A percentile compares a stretch with the other conserved stretches of the same genome.
Conservation (phyloP, 2,329 filamentous ascomycete species). For the Lasiodiplodia theobromae region DNA sequence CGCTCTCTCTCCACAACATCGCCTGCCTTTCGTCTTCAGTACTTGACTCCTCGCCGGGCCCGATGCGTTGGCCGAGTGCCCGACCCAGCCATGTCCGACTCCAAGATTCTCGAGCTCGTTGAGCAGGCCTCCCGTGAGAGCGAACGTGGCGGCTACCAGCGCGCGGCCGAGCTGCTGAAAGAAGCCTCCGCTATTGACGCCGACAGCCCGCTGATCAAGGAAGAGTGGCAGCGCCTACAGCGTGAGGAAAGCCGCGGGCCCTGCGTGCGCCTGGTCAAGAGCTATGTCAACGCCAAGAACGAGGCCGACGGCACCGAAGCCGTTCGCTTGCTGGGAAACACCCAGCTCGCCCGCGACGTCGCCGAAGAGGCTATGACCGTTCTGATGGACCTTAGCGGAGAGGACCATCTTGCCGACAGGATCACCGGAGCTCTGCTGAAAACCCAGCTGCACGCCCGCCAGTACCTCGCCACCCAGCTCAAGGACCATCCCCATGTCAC, state of each 20-base stretch:
- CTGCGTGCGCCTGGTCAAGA: slow-evolving; percentile 43
- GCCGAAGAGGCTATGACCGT: slow-evolving; percentile 50
- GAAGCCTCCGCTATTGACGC: slow-evolving; percentile 54
- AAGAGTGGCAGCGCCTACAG: slow-evolving; percentile 50
- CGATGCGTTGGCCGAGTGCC: slow-evolving; percentile 9
- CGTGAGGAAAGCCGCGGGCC: slow-evolving; percentile 47
- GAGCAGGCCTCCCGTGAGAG: slow-evolving; percentile 32
- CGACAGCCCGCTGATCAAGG: slow-evolving; percentile 49
- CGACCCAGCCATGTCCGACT: slow-evolving; percentile 27
- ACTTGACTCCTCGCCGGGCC: not conserved
- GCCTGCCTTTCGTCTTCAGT: not conserved
- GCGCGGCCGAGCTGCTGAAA: slow-evolving; percentile 51
- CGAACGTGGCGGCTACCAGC: slow-evolving; percentile 41
- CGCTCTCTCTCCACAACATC: not conserved
- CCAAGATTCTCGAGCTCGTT: slow-evolving; percentile 26
- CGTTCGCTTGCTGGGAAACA: slow-evolving; percentile 38
- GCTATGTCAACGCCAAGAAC: slow-evolving; percentile 44
- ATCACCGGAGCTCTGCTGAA: slow-evolving; percentile 48
- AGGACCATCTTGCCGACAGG: slow-evolving; percentile 51
- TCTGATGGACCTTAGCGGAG: slow-evolving; percentile 50
- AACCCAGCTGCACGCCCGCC: slow-evolving; percentile 45
- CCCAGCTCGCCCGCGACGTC: slow-evolving; percentile 44
- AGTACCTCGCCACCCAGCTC: slow-evolving; percentile 48
- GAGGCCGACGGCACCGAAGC: slow-evolving; percentile 52
- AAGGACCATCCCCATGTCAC: slow-evolving; percentile 49